phyloP scores from a whole-genome alignment of 1,139 yeast species.

The Arxiozyma slooffiae region DNA sequence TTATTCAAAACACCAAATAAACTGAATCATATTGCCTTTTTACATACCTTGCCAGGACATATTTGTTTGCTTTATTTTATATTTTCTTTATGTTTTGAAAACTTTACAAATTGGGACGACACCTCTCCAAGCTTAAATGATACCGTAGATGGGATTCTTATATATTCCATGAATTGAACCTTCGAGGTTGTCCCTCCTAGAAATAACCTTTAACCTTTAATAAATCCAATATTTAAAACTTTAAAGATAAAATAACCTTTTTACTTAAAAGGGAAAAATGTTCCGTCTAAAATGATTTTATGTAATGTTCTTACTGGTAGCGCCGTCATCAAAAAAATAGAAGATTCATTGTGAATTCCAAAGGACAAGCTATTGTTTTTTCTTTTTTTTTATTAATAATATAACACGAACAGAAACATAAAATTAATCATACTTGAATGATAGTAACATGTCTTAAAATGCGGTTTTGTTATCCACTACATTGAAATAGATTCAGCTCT shows the following conservation, averaged over 20 bases:
- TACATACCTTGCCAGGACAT: conserved; percentile 39
- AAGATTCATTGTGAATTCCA: not conserved
- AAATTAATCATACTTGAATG: not conserved
- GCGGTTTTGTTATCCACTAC: not conserved
- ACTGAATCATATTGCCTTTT: not conserved
- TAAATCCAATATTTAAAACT: too few relatives aligned
- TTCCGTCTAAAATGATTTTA: not conserved
- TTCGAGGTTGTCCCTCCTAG: not conserved
- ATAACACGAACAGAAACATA: too few relatives aligned
- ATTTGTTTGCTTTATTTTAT: not conserved
- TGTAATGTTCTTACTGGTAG: not conserved
- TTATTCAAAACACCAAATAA: not conserved
- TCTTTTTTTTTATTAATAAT: too few relatives aligned
- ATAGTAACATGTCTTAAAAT: not conserved
- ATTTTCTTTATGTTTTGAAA: not conserved
- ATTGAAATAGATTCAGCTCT: not conserved
- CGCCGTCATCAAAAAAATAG: not conserved
- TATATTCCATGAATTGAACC: not conserved
- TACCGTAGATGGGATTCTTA: not conserved
- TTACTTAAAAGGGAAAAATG: not conserved
- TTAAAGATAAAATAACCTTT: too few relatives aligned
- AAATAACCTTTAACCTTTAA: not conserved
- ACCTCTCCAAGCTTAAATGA: not conserved
- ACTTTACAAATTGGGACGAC: not conserved
- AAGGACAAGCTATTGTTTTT: too few relatives aligned